Conservation (phyloP, 805 yeast species). For the Saturnispora saitoi region DNA sequence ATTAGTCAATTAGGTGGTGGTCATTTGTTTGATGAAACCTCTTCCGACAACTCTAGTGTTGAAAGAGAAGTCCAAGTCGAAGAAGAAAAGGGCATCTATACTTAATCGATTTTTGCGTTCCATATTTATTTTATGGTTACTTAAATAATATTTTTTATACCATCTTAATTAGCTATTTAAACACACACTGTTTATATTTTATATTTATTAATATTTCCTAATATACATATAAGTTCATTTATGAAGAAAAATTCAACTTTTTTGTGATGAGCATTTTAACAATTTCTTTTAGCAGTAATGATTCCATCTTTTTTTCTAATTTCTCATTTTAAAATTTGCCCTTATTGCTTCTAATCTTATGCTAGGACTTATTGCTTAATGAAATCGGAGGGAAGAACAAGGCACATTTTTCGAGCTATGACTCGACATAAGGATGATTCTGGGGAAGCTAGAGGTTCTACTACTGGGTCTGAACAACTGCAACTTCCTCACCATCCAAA, state of each 20-base stretch:
- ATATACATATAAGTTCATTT: too few relatives aligned
- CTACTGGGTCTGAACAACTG: neutral
- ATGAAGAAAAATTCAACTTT: too few relatives aligned
- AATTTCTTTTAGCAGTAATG: too few relatives aligned
- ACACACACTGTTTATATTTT: too few relatives aligned
- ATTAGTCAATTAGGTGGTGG: slow-evolving; percentile 44
- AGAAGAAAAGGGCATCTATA: neutral
- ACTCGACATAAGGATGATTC: slow-evolving; percentile 1
- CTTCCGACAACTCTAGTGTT: neutral
- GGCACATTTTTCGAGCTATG: slow-evolving; percentile 6
- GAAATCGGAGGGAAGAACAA: slow-evolving; percentile 3
- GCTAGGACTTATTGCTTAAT: neutral
- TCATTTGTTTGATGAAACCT: slow-evolving; percentile 11
- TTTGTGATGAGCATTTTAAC: too few relatives aligned
- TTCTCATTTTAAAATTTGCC: neutral
- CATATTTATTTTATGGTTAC: neutral
- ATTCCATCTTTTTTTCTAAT: neutral
- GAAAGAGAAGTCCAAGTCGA: slow-evolving; percentile 3
- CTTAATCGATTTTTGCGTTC: neutral
- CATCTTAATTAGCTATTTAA: neutral
- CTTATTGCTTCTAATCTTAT: neutral
- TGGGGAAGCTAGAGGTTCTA: slow-evolving; percentile 1
- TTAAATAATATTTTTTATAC: neutral
- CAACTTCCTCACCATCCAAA: slow-evolving; percentile 1
- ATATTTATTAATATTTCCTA: too few relatives aligned